phyloP scores from a whole-genome alignment of 495 filamentous ascomycete genomes.

The Chaetomium fimeti region DNA sequence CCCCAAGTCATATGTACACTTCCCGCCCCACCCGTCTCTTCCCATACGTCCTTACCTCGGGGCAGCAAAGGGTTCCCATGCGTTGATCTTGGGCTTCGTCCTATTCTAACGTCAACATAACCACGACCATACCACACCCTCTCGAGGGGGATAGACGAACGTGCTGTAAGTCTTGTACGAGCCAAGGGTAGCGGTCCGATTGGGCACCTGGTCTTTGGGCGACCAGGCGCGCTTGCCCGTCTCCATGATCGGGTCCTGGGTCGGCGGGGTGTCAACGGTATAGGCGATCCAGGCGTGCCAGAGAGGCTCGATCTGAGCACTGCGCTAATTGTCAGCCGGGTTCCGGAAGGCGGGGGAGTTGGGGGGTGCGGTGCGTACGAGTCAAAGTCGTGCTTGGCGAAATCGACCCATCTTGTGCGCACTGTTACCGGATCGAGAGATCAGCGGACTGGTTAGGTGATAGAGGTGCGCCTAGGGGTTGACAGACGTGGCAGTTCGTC shows the following conservation, averaged over 20 bases:
- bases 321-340: slow-evolving; percentile 33
- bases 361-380: slow-evolving; percentile 54
- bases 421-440: slow-evolving; percentile 52
- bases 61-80: slow-evolving; percentile 42
- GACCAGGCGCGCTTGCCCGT: slow-evolving; percentile 74
- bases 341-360: background rate
- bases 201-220: slow-evolving; percentile 64
- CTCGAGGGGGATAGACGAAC: slow-evolving; percentile 49
- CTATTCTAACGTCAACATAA: slow-evolving; percentile 24
- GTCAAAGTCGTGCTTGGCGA: slow-evolving; percentile 82
- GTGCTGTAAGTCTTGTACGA: slow-evolving; percentile 94
- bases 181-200: slow-evolving; percentile 67
- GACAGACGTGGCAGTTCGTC: slow-evolving; percentile 88
- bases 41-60: slow-evolving; percentile 28
- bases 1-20: slow-evolving; percentile 10
- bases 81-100: slow-evolving; percentile 41
- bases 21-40: background rate
- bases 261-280: slow-evolving; percentile 82
- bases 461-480: background rate
- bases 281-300: slow-evolving; percentile 99
- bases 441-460: slow-evolving; percentile 6
- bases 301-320: slow-evolving; percentile 86
- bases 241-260: slow-evolving; percentile 63
- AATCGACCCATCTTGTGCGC: slow-evolving; percentile 97
- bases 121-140: background rate